Evolutionary conservation across 2,329 filamentous ascomycete genomes (phyloP), one percentile per base, ranked within the genome.

Genomic region (Zasmidium cellare): DNA sequence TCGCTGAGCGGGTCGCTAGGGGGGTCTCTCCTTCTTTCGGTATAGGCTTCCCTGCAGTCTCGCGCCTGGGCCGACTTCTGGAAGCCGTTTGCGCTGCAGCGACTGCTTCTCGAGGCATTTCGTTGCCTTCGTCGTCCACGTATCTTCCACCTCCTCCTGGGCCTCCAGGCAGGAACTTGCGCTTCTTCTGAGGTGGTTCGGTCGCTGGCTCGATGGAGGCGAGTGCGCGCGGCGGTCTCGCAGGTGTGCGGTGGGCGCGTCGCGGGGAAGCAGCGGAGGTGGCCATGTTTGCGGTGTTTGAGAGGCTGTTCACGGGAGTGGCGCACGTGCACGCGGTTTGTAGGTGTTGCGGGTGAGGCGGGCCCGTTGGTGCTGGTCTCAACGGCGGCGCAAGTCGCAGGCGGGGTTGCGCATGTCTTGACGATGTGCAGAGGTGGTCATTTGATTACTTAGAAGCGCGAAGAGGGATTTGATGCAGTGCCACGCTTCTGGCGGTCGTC

Each of bases 101-200:
- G 74, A 68, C 82, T 80, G 45, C 62, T 48, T 64, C 57, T 54
- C 58, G 56, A 22, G 82, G 82, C 45, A 82, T 83, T 62, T 88
- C 85, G 59, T 82, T 78, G 52, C 84, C 83, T 31, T 91, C 85
- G 56, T 87, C 82, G 66, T 96, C 90, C 35, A 94, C 80, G 73
- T 92, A 96, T 71, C 92, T 82, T 19, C 92, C 91, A 57, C 92
- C 91, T 47, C 92, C 92, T 41, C 91, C 91, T 57, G 91, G 88
- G 2, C 91, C 92, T 49, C 92, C 92, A 31, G 93, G 91, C 49
- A 96, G 84, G 77, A 96, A 97, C 75, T 75, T 78, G 60, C 75
- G 74, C 68, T 73, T 74, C 74, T 80, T 80, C 73, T 62, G 68
- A 24, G 75, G 74, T 28, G 77, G 76, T 53, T 76, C 77, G 18